Percentiles rank a stretch among this genome's conserved stretches.
phyloP scores from a whole-genome alignment of 768 basidiomycete genomes.

The Macrolepiota albuminosa region DNA sequence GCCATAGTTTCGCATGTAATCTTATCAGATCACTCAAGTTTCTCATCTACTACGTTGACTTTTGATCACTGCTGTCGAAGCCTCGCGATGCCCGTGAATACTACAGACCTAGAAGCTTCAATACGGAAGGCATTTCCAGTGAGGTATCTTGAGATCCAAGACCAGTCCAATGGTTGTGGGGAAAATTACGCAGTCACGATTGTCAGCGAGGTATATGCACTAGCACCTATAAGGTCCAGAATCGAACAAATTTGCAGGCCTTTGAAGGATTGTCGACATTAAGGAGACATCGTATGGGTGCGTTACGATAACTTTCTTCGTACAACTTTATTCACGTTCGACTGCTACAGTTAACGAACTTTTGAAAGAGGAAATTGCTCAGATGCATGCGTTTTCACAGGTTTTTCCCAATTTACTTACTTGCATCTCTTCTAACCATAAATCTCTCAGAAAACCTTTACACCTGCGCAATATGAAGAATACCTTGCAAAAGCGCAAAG shows the following conservation, averaged over 20 bases:
- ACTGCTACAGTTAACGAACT: constrained; percentile 62
- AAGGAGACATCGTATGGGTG: constrained; percentile 68
- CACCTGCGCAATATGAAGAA: constrained; percentile 60
- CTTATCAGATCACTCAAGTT: constrained; percentile 19
- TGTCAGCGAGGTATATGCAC: constrained; percentile 61
- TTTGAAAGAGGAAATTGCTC: constrained; percentile 67
- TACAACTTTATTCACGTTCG: not conserved
- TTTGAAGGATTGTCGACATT: constrained; percentile 82
- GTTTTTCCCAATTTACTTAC: constrained; percentile 30
- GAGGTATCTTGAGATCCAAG: constrained; percentile 65
- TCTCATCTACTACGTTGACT: not conserved
- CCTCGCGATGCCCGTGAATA: constrained; percentile 56
- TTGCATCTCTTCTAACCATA: not conserved
- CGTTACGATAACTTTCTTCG: constrained; percentile 12
- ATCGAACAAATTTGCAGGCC: constrained; percentile 31
- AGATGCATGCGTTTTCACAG: constrained; percentile 89
- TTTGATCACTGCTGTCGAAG: not conserved
- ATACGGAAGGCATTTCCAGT: constrained; percentile 63
- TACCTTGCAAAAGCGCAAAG: constrained; percentile 10
- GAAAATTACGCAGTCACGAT: constrained; percentile 71
- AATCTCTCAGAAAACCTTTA: constrained; percentile 60
- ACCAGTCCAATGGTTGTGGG: constrained; percentile 78
- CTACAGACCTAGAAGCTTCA: constrained; percentile 50
- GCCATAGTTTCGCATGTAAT: not conserved
- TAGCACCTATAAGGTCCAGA: not conserved